Evolutionary conservation across 2,329 filamentous ascomycete genomes (phyloP).

Genomic region (Periconia sp.): DNA sequence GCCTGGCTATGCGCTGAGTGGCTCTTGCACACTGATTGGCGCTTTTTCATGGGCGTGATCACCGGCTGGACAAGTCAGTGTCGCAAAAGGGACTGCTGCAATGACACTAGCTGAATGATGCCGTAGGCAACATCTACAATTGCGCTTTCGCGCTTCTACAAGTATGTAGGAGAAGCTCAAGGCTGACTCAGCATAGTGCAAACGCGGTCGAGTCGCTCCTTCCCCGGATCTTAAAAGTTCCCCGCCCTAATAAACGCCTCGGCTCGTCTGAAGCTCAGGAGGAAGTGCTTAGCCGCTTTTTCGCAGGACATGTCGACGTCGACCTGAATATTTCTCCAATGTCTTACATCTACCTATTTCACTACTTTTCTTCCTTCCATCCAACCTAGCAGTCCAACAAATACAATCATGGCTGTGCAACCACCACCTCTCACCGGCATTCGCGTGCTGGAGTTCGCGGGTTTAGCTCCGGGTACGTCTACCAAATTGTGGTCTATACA

Average conservation of each 20-base stretch:
- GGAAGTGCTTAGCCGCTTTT: slow-evolving; percentile 38
- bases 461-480: slow-evolving; percentile 61
- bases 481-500: slow-evolving; percentile 2
- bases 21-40: too few species aligned
- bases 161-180: neutral
- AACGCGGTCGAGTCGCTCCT: neutral
- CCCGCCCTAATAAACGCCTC: slow-evolving; percentile 28
- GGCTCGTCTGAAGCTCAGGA: slow-evolving; percentile 29
- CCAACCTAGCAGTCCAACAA: neutral
- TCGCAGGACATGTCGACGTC: slow-evolving; percentile 39
- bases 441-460: slow-evolving; percentile 69
- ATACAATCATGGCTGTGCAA: slow-evolving; percentile 33
- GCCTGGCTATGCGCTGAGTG: too few species aligned
- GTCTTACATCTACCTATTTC: slow-evolving; percentile 3
- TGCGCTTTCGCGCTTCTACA: neutral
- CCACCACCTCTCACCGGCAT: slow-evolving; percentile 62
- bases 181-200: slow-evolving; percentile 1
- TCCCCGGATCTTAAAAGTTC: slow-evolving; percentile 11
- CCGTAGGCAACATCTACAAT: neutral
- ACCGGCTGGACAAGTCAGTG: too few species aligned
- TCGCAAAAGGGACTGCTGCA: too few species aligned
- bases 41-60: too few species aligned
- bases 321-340: slow-evolving; percentile 26
- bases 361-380: neutral
- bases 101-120: too few species aligned